Evolutionary conservation across 441 rosid genomes (phyloP).

Genomic region (Euphorbia schlechtendalii): DNA sequence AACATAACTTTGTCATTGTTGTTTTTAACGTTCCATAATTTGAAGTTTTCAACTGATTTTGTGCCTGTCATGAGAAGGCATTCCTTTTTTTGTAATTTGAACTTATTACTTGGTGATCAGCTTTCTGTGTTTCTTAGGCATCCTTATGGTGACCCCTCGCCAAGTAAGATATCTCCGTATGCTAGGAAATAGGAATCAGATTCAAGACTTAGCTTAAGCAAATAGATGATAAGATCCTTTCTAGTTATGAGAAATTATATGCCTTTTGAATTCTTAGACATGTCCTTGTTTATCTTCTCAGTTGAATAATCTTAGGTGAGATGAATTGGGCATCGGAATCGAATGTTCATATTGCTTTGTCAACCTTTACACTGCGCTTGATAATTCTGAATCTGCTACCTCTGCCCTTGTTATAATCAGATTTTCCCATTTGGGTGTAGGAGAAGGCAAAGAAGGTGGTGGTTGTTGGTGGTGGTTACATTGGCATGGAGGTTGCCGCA

Average conservation of each 20-base stretch:
- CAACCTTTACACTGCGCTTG: background rate
- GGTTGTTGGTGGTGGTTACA: conserved; percentile 94
- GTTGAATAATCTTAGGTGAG: background rate
- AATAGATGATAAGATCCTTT: background rate
- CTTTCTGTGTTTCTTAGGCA: too few relatives aligned
- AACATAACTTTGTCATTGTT: too few relatives aligned
- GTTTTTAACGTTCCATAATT: too few relatives aligned
- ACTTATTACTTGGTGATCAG: too few relatives aligned
- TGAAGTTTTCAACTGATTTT: too few relatives aligned
- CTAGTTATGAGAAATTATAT: background rate
- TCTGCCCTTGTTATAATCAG: conserved; percentile 14
- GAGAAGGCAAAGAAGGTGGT: conserved; percentile 69
- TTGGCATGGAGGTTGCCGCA: conserved; percentile 98
- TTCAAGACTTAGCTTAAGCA: too few relatives aligned
- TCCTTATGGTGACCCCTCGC: too few relatives aligned
- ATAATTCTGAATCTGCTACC: background rate
- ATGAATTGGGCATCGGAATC: background rate
- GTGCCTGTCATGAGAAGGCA: too few relatives aligned
- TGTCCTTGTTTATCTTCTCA: background rate
- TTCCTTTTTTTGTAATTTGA: too few relatives aligned
- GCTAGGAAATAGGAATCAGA: too few relatives aligned
- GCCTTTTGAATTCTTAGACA: background rate
- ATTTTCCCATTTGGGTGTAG: conserved; percentile 30
- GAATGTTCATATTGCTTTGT: background rate
- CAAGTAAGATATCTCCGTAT: too few relatives aligned